These are phyloP conservation scores for Beauveria rudraprayagi DNA, from an alignment of 2,329 filamentous ascomycete genomes.

Conservation along the genomic window DNA sequence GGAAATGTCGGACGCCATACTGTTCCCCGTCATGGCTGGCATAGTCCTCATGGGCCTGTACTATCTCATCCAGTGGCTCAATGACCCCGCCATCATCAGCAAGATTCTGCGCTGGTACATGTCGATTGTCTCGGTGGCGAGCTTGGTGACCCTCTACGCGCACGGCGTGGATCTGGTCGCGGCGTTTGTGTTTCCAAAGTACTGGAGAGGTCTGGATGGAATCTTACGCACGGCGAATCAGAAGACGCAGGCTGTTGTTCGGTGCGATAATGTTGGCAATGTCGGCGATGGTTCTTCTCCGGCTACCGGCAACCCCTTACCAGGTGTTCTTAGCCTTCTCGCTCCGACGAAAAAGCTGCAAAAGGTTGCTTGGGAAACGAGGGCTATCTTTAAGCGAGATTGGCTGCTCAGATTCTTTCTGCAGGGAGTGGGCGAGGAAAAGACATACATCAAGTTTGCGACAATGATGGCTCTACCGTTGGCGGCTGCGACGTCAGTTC, in stretches of 20 bases:
- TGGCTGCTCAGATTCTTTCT: constrained; percentile 45
- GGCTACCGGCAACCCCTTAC: constrained; percentile 22
- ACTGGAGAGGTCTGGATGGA: constrained; percentile 47
- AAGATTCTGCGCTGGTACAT: constrained; percentile 80
- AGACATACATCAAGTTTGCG: constrained; percentile 46
- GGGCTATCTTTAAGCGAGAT: constrained; percentile 40
- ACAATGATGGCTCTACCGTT: constrained; percentile 48
- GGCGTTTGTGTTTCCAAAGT: constrained; percentile 64
- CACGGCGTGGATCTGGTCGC: constrained; percentile 58
- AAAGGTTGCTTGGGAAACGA: constrained; percentile 38
- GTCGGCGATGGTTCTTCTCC: constrained; percentile 17
- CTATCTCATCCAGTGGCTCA: constrained; percentile 79
- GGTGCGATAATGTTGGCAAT: constrained; percentile 28
- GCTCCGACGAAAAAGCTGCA: constrained; percentile 19
- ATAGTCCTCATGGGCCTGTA: constrained; percentile 68
- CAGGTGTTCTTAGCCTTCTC: constrained; percentile 26
- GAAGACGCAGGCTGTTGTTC: constrained; percentile 29
- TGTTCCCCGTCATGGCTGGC: constrained; percentile 75
- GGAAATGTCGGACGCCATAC: constrained; percentile 66
- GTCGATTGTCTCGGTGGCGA: constrained; percentile 68
- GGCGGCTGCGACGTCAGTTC: constrained; percentile 45
- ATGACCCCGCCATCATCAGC: constrained; percentile 74
- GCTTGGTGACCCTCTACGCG: constrained; percentile 64
- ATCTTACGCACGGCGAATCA: constrained; percentile 38
- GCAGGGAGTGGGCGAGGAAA: constrained; percentile 40